Conservation (phyloP, 2,329 filamentous ascomycete species). For the Penicillium vulpinum region DNA sequence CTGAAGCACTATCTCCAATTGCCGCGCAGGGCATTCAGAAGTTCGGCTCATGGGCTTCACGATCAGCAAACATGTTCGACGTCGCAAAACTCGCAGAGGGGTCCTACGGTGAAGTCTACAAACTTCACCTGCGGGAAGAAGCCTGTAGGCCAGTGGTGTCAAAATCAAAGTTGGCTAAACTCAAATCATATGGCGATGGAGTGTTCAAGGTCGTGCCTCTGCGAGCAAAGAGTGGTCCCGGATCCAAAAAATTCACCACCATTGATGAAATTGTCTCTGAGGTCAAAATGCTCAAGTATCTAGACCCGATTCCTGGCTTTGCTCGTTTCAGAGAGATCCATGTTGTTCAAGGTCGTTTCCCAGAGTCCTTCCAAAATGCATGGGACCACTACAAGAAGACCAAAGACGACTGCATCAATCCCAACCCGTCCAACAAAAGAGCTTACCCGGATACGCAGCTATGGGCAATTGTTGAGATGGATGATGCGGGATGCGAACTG, state of each 20-base stretch:
- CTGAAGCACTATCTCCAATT: conserved; percentile 38
- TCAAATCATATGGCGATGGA: conserved; percentile 42
- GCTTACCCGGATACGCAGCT: conserved; percentile 58
- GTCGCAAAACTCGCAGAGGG: conserved; percentile 66
- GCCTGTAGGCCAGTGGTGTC: conserved; percentile 36
- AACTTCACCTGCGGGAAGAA: conserved; percentile 48
- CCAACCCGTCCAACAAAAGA: conserved; percentile 56
- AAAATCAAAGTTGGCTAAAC: conserved; percentile 39
- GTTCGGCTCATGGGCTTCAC: conserved; percentile 42
- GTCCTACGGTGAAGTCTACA: conserved; percentile 66
- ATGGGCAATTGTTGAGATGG: conserved; percentile 67
- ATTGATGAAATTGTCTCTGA: conserved; percentile 54
- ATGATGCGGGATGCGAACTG: conserved; percentile 62
- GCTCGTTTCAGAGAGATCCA: conserved; percentile 61
- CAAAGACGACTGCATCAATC: conserved; percentile 53
- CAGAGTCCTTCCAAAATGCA: conserved; percentile 51
- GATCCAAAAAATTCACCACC: conserved; percentile 46
- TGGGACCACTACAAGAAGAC: conserved; percentile 43
- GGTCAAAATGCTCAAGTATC: conserved; percentile 55
- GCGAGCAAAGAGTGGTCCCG: conserved; percentile 40
- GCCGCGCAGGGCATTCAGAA: conserved; percentile 40
- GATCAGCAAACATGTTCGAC: conserved; percentile 41
- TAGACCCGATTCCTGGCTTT: conserved; percentile 62
- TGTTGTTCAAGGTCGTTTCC: conserved; percentile 58
- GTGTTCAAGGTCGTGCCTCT: conserved; percentile 54